Evolutionary conservation across 1,284 basidiomycete species (phyloP), one percentile per base, ranked within the genome.

Genomic region (Agaricales sp.): DNA sequence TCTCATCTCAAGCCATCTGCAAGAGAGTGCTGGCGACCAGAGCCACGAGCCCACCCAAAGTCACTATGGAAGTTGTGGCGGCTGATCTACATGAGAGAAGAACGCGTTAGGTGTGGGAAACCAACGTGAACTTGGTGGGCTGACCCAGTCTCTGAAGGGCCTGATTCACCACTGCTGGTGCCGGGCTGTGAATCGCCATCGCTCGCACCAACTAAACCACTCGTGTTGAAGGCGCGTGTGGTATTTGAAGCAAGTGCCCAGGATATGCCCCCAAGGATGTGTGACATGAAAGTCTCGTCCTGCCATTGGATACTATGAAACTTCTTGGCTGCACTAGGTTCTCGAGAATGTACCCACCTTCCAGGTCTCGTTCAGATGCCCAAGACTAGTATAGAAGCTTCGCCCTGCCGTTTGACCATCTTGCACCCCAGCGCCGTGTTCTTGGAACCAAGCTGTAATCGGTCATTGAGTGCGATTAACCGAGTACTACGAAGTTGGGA

Each of bases 311-410:
- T 0, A 8, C 52, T 18, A 23, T 18, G 23, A 18, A 51, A 13
- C 11, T 11, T 8, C 18, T 46, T 30, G 16, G 22, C 20, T 4
- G 45, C 12, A 51, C 16, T 39, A 35, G 20, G 30, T 46, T 22
- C 4, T 38, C 22, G 22, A n/a, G 43, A 19, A 22, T 19, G 19
- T 25, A 60, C 69, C 48, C 44, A 77, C 80, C 67, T 73, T 61
- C 80, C 82, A 84, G 1, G 78, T 87, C 56, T 82, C 76, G 57
- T 78, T 82, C 50, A 78, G 61, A 60, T 92, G 88, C 1, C 87
- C 87, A 1, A 91, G 69, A 51, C 79, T 80, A 0, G 88, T 90
- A 63, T 87, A 91, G 66, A 85, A 91, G 53, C 83, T 86, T 41
- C 87, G 73, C n/a, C 87, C 88, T 1, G 78, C 70, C 19, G 67